phyloP scores from a whole-genome alignment of 2,329 filamentous ascomycete genomes.

The Zymoseptoria brevis region DNA sequence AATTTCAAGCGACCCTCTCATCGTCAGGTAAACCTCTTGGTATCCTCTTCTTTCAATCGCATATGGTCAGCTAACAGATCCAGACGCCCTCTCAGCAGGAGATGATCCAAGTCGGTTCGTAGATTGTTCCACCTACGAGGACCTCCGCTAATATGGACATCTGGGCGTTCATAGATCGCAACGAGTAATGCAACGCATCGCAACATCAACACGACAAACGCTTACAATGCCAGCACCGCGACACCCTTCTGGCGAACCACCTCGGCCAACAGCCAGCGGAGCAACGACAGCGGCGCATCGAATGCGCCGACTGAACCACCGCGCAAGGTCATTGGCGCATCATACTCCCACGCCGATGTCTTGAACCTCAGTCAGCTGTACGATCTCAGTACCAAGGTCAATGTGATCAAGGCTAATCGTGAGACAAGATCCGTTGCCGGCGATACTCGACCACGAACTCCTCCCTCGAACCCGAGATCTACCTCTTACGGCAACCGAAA shows the following conservation, averaged over 20 bases:
- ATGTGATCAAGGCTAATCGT: not conserved
- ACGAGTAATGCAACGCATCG: constrained; percentile 19
- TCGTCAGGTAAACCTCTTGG: too few relatives aligned
- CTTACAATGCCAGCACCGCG: constrained; percentile 51
- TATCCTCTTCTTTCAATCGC: too few relatives aligned
- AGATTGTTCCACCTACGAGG: constrained; percentile 21
- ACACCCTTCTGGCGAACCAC: constrained; percentile 80
- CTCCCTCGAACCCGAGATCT: constrained; percentile 51
- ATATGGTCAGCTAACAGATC: not conserved
- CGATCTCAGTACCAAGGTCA: constrained; percentile 23
- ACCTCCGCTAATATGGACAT: constrained; percentile 12
- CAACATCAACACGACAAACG: not conserved
- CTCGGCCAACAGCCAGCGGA: constrained; percentile 38
- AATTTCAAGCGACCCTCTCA: constrained; percentile 35
- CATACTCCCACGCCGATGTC: constrained; percentile 94
- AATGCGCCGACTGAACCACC: constrained; percentile 39
- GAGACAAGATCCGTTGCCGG: constrained; percentile 19
- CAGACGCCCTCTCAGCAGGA: constrained; percentile 52
- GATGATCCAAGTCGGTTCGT: constrained; percentile 99
- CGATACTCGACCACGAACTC: constrained; percentile 62
- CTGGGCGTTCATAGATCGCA: constrained; percentile 29
- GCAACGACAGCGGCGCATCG: constrained; percentile 40
- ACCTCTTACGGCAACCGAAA: constrained; percentile 38
- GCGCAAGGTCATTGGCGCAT: constrained; percentile 76
- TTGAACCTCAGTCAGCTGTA: constrained; percentile 79